Percentiles rank a stretch among this genome's conserved stretches.
Conservation (phyloP, 441 rosid genomes). For the Pelargonium cotyledonis region DNA sequence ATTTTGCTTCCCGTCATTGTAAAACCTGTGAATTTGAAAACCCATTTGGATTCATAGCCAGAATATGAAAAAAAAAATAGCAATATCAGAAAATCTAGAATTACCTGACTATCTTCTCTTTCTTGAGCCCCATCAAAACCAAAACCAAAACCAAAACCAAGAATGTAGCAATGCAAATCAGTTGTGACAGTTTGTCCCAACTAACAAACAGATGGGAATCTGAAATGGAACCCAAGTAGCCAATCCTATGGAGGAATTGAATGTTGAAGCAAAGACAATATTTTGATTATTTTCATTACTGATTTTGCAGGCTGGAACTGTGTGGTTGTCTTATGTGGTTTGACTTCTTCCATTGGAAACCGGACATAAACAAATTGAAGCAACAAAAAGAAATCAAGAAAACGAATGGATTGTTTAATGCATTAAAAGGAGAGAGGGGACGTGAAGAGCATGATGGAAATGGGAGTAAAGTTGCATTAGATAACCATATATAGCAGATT, state of each 20-base stretch:
- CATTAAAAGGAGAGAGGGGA: background rate
- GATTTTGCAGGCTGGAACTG: background rate
- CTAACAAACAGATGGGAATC: background rate
- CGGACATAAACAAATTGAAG: background rate
- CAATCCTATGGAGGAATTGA: background rate
- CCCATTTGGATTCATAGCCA: background rate
- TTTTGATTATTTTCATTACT: background rate
- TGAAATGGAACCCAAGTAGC: background rate
- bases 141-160: background rate
- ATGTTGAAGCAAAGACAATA: background rate
- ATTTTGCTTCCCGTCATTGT: conserved; percentile 3
- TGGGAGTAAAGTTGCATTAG: too few relatives aligned
- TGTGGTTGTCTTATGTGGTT: background rate
- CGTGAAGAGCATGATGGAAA: background rate
- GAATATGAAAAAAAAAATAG: background rate
- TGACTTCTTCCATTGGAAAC: background rate
- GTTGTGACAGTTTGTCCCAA: background rate
- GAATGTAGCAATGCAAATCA: background rate
- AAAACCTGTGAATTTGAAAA: conserved; percentile 8
- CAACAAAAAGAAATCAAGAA: background rate
- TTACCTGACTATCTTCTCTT: conserved; percentile 2
- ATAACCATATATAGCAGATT: too few relatives aligned
- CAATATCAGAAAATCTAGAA: background rate
- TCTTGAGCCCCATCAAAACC: background rate
- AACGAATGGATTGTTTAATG: background rate